Percentiles rank a stretch among this genome's conserved stretches.
phyloP scores from a whole-genome alignment of 352 stramenopile species.

The Elongisporangium senticosum region DNA sequence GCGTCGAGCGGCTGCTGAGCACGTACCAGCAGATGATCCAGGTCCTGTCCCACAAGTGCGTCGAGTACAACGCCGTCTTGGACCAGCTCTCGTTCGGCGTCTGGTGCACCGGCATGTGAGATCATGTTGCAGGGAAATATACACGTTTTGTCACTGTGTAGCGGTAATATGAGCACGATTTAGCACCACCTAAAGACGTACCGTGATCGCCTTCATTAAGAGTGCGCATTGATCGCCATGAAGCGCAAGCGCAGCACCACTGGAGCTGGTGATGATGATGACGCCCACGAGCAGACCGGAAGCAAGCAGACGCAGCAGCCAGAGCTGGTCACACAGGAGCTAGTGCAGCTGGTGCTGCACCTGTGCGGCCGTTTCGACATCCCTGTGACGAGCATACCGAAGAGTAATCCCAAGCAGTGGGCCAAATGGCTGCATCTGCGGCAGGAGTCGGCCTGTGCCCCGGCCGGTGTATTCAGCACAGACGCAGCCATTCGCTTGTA shows the following conservation, averaged over 20 bases:
- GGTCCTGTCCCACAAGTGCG: constrained; percentile 64
- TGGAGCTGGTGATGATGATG: constrained; percentile 2
- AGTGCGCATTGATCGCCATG: constrained; percentile 11
- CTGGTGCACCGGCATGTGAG: neutral
- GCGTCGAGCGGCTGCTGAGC: constrained; percentile 43
- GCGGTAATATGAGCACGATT: neutral
- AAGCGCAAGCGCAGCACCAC: constrained; percentile 16
- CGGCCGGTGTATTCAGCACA: constrained; percentile 22
- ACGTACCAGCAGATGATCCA: constrained; percentile 69
- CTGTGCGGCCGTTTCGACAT: neutral
- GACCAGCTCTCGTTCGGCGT: constrained; percentile 25
- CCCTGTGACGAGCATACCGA: constrained; percentile 10
- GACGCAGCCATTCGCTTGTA: constrained; percentile 24
- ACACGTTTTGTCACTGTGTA: neutral
- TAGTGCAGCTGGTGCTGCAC: constrained; percentile 12
- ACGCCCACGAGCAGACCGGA: neutral
- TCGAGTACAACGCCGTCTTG: constrained; percentile 53
- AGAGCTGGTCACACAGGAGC: constrained; percentile 4
- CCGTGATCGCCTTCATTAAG: neutral
- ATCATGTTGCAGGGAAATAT: neutral
- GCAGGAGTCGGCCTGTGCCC: neutral
- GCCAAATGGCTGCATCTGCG: constrained; percentile 12
- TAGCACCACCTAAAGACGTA: neutral
- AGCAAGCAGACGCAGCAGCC: constrained; percentile 5
- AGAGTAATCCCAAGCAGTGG: constrained; percentile 18